A percentile compares a stretch with the other conserved stretches of the same genome.
phyloP scores from a whole-genome alignment of 345 rosid species.

The Melastoma malabathricum region DNA sequence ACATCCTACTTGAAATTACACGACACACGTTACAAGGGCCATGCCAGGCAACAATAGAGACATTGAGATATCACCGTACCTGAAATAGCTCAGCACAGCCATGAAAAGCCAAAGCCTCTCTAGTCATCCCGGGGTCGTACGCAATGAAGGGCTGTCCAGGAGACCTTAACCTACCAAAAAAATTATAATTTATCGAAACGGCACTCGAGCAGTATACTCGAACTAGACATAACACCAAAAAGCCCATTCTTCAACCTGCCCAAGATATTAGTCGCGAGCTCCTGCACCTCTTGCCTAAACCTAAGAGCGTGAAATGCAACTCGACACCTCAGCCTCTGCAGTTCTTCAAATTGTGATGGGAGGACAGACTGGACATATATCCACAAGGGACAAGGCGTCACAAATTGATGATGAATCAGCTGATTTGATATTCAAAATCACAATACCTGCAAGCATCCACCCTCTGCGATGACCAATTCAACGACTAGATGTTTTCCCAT shows the following conservation, averaged over 20 bases:
- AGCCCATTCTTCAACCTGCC: conserved; percentile 29
- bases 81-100: conserved; percentile 99
- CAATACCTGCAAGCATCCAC: conserved; percentile 87
- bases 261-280: conserved; percentile 65
- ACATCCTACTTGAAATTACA: conserved; percentile 49
- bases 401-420: neutral
- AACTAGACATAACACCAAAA: neutral
- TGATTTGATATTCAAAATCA: neutral
- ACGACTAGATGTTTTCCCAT: conserved; percentile 79
- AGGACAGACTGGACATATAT: conserved; percentile 46
- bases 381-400: neutral
- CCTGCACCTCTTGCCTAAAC: conserved; percentile 81
- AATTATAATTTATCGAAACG: conserved; percentile 3
- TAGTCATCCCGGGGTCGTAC: conserved; percentile 92
- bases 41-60: conserved; percentile 8
- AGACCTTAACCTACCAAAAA: conserved; percentile 48
- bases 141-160: conserved; percentile 83
- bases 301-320: conserved; percentile 78
- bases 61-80: conserved; percentile 34
- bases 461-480: conserved; percentile 74
- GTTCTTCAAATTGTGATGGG: conserved; percentile 71
- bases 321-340: conserved; percentile 87
- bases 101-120: conserved; percentile 90
- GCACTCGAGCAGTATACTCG: neutral
- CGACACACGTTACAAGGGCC: neutral